Percentiles rank a stretch among this genome's conserved stretches.
These are phyloP conservation scores for Picea glauca DNA, from an alignment of 75 land plant species.

Conservation along the genomic window DNA sequence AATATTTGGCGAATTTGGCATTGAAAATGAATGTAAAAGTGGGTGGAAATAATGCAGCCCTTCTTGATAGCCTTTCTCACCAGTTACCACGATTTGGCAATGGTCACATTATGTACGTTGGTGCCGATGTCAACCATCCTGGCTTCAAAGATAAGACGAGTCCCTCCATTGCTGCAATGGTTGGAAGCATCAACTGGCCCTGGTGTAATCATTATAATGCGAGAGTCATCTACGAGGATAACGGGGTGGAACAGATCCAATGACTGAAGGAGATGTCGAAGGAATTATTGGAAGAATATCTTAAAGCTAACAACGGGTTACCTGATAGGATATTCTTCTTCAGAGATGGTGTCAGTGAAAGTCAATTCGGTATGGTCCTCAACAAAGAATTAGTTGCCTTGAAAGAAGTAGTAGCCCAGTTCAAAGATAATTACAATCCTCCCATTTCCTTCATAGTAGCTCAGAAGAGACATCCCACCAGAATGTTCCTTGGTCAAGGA, in stretches of 20 bases:
- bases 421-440: conserved; percentile 17
- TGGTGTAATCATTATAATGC: conserved; percentile 42
- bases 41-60: conserved; percentile 51
- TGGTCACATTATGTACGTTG: conserved; percentile 39
- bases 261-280: conserved; percentile 34
- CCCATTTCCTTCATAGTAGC: conserved; percentile 46
- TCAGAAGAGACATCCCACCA: conserved; percentile 57
- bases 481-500: conserved; percentile 32
- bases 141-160: conserved; percentile 12
- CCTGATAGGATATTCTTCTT: conserved; percentile 46
- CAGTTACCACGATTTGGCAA: conserved; percentile 3
- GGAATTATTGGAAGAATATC: conserved; percentile 41
- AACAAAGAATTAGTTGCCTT: conserved; percentile 34
- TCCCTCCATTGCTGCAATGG: conserved; percentile 69
- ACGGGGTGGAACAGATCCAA: conserved; percentile 36
- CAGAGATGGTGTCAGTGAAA: conserved; percentile 61
- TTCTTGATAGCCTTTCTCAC: not conserved
- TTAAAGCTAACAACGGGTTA: conserved; percentile 2
- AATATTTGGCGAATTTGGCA: conserved; percentile 54
- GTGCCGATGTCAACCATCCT: conserved; percentile 76
- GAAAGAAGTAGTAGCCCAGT: conserved; percentile 11
- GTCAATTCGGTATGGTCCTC: conserved; percentile 56
- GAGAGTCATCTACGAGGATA: conserved; percentile 29
- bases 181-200: conserved; percentile 55
- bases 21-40: conserved; percentile 63